Conservation (phyloP, 2,329 filamentous ascomycete genomes). For the Cladophialophora carrionii region DNA sequence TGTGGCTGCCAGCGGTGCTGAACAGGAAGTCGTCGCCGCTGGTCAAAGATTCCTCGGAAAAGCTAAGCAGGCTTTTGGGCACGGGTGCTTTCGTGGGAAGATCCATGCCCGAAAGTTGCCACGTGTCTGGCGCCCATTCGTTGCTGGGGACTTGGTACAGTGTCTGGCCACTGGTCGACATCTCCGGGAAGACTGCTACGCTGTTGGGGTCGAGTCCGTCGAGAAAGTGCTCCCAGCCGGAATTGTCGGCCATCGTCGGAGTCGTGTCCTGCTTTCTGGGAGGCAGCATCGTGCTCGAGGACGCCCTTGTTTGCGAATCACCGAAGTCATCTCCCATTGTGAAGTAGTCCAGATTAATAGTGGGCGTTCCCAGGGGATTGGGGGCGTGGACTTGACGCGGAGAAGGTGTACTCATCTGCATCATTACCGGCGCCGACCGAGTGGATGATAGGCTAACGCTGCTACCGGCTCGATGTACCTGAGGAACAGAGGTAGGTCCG, state of each 20-base stretch:
- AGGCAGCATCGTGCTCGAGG: slow-evolving; percentile 44
- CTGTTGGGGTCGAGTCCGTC: slow-evolving; percentile 70
- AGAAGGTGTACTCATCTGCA: slow-evolving; percentile 25
- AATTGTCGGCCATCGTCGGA: slow-evolving; percentile 46
- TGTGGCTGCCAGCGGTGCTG: slow-evolving; percentile 35
- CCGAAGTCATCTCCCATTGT: slow-evolving; percentile 43
- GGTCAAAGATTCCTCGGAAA: slow-evolving; percentile 63
- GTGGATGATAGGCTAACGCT: slow-evolving; percentile 36
- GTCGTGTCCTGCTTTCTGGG: slow-evolving; percentile 47
- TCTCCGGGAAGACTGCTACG: slow-evolving; percentile 40
- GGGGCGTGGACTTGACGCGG: slow-evolving; percentile 14
- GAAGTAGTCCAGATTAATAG: slow-evolving; percentile 64
- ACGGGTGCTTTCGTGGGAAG: slow-evolving; percentile 40
- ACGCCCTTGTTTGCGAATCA: slow-evolving; percentile 44
- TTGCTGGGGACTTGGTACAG: slow-evolving; percentile 40
- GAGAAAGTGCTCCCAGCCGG: slow-evolving; percentile 82
- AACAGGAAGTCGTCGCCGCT: slow-evolving; percentile 55
- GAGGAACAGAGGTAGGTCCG: slow-evolving; percentile 14
- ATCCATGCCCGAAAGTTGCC: slow-evolving; percentile 48
- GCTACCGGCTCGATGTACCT: slow-evolving; percentile 31
- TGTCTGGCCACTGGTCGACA: slow-evolving; percentile 32
- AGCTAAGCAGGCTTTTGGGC: slow-evolving; percentile 61
- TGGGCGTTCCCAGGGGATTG: slow-evolving; percentile 20
- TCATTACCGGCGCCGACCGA: slow-evolving; percentile 31
- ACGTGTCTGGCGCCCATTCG: slow-evolving; percentile 46